Base-by-base conservation (phyloP, 2,329 filamentous ascomycete genomes). In the Epichloe sylvatica region DNA sequence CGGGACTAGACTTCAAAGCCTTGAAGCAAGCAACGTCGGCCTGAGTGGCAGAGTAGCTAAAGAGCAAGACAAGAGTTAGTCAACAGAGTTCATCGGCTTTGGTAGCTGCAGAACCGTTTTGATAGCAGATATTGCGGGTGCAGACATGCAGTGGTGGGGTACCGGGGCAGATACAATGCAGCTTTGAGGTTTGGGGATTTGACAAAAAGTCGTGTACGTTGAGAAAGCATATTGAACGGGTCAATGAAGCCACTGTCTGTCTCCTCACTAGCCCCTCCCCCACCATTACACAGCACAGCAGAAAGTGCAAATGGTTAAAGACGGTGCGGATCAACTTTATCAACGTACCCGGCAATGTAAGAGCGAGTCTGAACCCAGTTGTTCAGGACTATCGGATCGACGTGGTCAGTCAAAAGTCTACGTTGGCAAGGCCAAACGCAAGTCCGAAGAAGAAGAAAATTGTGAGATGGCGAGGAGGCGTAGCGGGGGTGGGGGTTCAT, bases 21-120 rank as follows among this genome's bases (percentile, higher is more conserved):
- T 97, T 94, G 86, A 86, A 97, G 74, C 81, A 81, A 71, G 84
- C 86, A 64, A 94, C 91, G 77, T 98, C 92, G 73, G 92, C 92
- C 78, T 98, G 92, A 62, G 87, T 87, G 63, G 90, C 84, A 57
- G 71, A 71, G 66, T 72, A 69, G 56, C 72, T 80, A 54, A 47
- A 39, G n/a, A 19, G 36, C 11, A 23, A 49, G 25, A 15, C 1
- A 35, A 35, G 17, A 39, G 39, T 38, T 37, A 46, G 40, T 19
- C 44, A 51, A 13, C 46, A 37, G 7, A 38, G 11, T 42, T 25
- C 23, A 9, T 45, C 5, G 5, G 19, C 9, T 46, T 25, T 40
- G 7, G 36, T 39, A 39, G 23, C 23, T 39, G 45, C 21, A 30
- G 8, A 30, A 4, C 21, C 21, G n/a, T 17, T 12, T 39, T 15